Conservation (phyloP, 2,329 filamentous ascomycete species). For the Sporothrix brasiliensis region DNA sequence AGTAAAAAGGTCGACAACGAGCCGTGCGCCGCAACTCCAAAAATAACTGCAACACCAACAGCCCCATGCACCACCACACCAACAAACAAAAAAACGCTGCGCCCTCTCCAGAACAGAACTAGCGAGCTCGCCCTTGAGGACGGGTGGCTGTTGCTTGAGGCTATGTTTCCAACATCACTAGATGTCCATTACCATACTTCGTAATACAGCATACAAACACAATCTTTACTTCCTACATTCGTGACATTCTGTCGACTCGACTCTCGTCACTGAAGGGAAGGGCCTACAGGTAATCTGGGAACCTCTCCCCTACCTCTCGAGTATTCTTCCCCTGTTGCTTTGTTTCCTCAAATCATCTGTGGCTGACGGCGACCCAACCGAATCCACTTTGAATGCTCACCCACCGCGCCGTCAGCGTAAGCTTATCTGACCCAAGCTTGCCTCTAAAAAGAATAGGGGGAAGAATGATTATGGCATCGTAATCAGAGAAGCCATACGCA, state of each 20-base stretch:
- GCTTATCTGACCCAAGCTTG: conserved; percentile 19
- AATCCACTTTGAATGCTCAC: conserved; percentile 19
- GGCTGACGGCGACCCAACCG: background rate
- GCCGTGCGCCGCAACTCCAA: background rate
- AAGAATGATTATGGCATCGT: background rate
- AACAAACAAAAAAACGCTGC: too few relatives aligned
- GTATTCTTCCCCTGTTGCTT: background rate
- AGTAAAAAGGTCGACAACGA: background rate
- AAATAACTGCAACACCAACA: conserved; percentile 1
- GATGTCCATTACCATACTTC: background rate
- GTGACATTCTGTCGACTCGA: background rate
- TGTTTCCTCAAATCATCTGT: background rate
- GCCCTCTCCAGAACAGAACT: background rate
- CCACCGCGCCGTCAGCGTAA: background rate
- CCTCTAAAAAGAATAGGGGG: background rate
- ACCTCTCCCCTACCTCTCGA: background rate
- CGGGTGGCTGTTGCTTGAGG: too few relatives aligned
- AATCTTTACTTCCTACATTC: background rate
- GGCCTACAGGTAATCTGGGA: background rate
- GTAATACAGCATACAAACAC: background rate
- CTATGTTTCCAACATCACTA: too few relatives aligned
- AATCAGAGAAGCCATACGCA: background rate
- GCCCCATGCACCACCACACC: background rate
- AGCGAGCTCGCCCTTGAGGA: background rate
- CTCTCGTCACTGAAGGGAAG: background rate